phyloP scores from a whole-genome alignment of 2,329 filamentous ascomycete species.

The Nigrograna mackinnonii region DNA sequence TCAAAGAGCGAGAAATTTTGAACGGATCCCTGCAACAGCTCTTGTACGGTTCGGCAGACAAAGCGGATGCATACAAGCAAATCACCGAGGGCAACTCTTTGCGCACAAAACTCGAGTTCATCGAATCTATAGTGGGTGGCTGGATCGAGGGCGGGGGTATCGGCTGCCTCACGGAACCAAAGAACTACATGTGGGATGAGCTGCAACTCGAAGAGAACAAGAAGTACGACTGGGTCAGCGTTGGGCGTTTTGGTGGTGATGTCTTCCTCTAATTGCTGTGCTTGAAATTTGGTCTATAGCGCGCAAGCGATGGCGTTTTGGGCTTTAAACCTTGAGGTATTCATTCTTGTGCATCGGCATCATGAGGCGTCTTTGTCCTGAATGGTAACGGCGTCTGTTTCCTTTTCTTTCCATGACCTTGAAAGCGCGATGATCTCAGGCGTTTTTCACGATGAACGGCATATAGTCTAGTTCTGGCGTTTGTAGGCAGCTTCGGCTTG shows the following conservation, averaged over 20 bases:
- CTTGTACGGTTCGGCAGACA: constrained; percentile 61
- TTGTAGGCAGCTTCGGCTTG: too few species aligned
- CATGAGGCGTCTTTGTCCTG: constrained; percentile 25
- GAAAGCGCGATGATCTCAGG: too few species aligned
- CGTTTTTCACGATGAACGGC: not conserved
- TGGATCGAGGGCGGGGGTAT: constrained; percentile 73
- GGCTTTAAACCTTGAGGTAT: too few species aligned
- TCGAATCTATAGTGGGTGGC: constrained; percentile 68
- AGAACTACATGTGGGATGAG: constrained; percentile 47
- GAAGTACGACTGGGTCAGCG: constrained; percentile 52
- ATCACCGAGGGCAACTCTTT: constrained; percentile 72
- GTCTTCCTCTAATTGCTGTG: constrained; percentile 10
- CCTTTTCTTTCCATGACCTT: constrained; percentile 12
- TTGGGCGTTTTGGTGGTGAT: constrained; percentile 53
- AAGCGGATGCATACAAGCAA: constrained; percentile 56
- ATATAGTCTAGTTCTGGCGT: not conserved
- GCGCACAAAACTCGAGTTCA: constrained; percentile 73
- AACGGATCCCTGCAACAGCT: constrained; percentile 74
- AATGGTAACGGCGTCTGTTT: constrained; percentile 14
- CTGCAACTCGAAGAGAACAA: constrained; percentile 47
- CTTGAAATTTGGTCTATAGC: not conserved
- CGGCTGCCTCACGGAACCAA: constrained; percentile 51
- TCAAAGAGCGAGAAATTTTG: constrained; percentile 71
- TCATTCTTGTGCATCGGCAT: constrained; percentile 32
- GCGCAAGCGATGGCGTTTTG: constrained; percentile 14